A percentile compares a stretch with the other conserved stretches of the same genome.
Evolutionary conservation across 169 alveolate genomes (phyloP).

Genomic region (Plasmodium chabaudi): DNA sequence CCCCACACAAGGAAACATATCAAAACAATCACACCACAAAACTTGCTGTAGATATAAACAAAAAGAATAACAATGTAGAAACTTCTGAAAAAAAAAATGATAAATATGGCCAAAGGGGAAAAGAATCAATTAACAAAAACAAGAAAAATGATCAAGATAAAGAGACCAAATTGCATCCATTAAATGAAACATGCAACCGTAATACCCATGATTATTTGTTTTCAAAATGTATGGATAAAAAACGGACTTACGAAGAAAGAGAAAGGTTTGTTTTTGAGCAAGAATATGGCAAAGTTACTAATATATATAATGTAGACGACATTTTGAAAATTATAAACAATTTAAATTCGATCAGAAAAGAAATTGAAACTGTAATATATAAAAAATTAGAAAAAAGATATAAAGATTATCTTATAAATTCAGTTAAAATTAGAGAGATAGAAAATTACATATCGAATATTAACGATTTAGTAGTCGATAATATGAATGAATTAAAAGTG

Average conservation of each 20-base stretch:
- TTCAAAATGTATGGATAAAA: neutral
- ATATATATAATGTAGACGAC: constrained; percentile 58
- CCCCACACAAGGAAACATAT: neutral
- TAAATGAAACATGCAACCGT: neutral
- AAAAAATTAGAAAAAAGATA: constrained; percentile 67
- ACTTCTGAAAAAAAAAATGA: neutral
- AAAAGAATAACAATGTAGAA: neutral
- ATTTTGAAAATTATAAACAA: constrained; percentile 73
- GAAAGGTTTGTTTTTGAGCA: constrained; percentile 68
- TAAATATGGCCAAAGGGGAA: neutral
- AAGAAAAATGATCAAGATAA: neutral
- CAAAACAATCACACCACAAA: neutral
- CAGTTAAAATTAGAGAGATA: constrained; percentile 52
- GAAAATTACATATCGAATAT: constrained; percentile 39
- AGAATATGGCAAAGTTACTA: constrained; percentile 43
- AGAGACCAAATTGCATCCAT: neutral
- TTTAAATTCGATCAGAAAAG: constrained; percentile 76
- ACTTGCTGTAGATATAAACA: neutral
- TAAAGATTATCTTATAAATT: constrained; percentile 12
- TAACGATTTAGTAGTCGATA: constrained; percentile 28
- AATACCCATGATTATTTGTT: neutral
- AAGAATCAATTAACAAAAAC: neutral
- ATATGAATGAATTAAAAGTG: constrained; percentile 44
- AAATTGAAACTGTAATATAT: constrained; percentile 69
- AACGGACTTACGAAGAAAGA: constrained; percentile 44